Percentiles rank a stretch among this genome's conserved stretches.
Conservation (phyloP, 129 eudicot genomes). For the Glebionis coronaria region DNA sequence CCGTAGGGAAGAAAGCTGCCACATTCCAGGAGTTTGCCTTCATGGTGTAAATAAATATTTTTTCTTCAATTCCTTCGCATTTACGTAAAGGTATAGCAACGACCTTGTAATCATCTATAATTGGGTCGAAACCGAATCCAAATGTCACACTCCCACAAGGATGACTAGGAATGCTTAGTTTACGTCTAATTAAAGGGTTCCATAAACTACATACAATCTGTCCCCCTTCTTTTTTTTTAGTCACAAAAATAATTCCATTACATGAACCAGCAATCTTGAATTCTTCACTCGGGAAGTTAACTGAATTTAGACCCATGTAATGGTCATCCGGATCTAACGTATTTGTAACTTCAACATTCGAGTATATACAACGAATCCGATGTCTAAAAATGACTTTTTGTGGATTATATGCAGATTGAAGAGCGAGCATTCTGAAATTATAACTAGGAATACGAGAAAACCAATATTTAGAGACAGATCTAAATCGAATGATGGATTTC, state of each 20-base stretch:
- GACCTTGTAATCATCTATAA: too few relatives aligned
- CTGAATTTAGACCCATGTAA: not conserved
- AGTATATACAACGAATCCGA: not conserved
- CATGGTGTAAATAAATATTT: too few relatives aligned
- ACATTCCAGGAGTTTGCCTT: too few relatives aligned
- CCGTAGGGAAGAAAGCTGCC: too few relatives aligned
- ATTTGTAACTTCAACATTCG: not conserved
- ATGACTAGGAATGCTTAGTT: not conserved
- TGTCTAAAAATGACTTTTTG: not conserved
- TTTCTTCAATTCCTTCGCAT: too few relatives aligned
- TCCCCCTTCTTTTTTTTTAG: not conserved
- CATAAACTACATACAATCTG: not conserved
- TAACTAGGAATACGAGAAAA: not conserved
- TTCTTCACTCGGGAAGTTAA: not conserved
- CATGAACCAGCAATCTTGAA: not conserved
- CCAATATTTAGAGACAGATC: conserved; percentile 3
- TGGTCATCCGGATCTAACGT: not conserved
- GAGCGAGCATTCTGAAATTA: not conserved
- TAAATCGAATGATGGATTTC: not conserved
- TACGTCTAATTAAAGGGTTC: not conserved
- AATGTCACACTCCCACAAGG: not conserved
- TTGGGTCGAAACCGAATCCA: not conserved
- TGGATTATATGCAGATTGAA: not conserved
- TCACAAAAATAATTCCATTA: conserved; percentile 1
- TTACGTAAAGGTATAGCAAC: too few relatives aligned